Evolutionary conservation across 2,329 filamentous ascomycete genomes (phyloP).

Genomic region (Calcarisporium arbuscula): DNA sequence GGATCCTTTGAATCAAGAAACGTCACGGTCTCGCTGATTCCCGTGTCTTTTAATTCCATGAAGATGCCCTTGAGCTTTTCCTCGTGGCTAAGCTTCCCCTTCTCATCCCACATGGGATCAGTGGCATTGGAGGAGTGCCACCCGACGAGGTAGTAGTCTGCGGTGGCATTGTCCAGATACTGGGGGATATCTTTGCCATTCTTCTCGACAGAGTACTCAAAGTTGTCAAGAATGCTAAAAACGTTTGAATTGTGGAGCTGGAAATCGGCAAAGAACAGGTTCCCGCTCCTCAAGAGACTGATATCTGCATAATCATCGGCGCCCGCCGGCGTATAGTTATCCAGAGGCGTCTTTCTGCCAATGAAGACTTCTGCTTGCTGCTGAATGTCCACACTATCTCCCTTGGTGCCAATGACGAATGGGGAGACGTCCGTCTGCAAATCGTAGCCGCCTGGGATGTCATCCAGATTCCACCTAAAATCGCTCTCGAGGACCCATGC

Average conservation of each 20-base stretch:
- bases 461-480: constrained; percentile 21
- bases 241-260: constrained; percentile 34
- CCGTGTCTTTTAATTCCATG: constrained; percentile 16
- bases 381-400: constrained; percentile 15
- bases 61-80: constrained; percentile 13
- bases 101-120: constrained; percentile 15
- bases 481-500: constrained; percentile 36
- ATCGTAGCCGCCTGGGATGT: constrained; percentile 22
- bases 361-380: constrained; percentile 37
- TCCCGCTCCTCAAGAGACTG: constrained; percentile 15
- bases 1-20: constrained; percentile 13
- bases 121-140: constrained; percentile 25
- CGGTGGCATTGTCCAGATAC: constrained; percentile 19
- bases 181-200: constrained; percentile 4
- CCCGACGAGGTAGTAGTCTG: constrained; percentile 33
- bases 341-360: constrained; percentile 20
- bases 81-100: constrained; percentile 5
- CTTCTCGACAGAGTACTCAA: too few relatives aligned
- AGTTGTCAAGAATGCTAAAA: constrained; percentile 33
- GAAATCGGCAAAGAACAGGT: constrained; percentile 35
- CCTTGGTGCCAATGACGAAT: constrained; percentile 21
- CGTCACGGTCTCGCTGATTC: constrained; percentile 1
- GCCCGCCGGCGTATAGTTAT: too few relatives aligned
- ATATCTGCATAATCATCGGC: too few relatives aligned
- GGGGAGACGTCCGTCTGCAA: constrained; percentile 34